Evolutionary conservation across 208 protist species (phyloP), one percentile per base, ranked within the genome.

Genomic region (Leishmania amazonensis): DNA sequence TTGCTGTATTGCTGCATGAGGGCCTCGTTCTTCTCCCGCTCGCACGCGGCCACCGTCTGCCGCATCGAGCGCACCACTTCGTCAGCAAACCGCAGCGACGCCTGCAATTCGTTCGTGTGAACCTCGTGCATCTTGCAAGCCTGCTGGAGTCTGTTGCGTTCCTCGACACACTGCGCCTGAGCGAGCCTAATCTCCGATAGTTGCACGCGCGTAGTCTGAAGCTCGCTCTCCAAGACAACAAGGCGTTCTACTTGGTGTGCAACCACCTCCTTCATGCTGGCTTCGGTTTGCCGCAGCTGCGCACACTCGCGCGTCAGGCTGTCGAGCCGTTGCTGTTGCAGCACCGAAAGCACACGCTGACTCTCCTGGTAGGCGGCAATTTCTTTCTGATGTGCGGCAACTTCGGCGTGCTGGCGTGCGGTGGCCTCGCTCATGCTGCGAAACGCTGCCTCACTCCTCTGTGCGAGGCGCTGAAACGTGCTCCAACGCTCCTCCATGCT

Each of bases 1-100:
- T 70, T 72, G 24, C 49, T 75, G 71, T 88, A 80, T 65, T 95
- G 91, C 15, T 79, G 75, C 51, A 85, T 83, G 28, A 95, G 80
- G 19, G 85, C 85, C 31, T 78, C 78, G 64, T 85, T 79, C 78
- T 85, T 85, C 1, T 85, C 82, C 54, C 38, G 54, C 57, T 85
- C 82, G 40, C 82, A 85, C 38, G 72, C 78, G 1, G 64, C 60
- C 64, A 85, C 82, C 21, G 82, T 82, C 53, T 76, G 82, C 54
- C 82, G 82, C 82, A 85, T 85, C 28, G 82, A 85, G 40, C 78
- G 74, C 42, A 85, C 82, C 35, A 85, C 78, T 58, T 85, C 82
- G 8, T 81, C 82, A 17, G 78, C 71, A 70, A 85, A 85, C n/a
- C 28, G 71, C 53, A 80, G 51, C 11, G 82, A 68, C 7, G 82